Percentiles rank a stretch among this genome's conserved stretches.
phyloP scores from a whole-genome alignment of 2,329 filamentous ascomycete species.

The Xenosphaeropsis pyriputrescens region DNA sequence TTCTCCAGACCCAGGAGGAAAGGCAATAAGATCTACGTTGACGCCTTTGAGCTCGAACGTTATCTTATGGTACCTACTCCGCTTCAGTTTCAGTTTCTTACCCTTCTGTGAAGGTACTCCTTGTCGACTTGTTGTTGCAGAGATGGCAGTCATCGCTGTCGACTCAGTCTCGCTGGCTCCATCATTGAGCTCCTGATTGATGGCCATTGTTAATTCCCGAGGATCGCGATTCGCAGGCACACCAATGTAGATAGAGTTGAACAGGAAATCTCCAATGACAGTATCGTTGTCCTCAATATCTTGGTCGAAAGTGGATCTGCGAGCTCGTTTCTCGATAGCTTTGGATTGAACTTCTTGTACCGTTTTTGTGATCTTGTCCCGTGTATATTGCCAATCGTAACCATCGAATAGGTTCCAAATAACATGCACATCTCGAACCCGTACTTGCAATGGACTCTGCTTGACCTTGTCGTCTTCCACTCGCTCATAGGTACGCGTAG shows the following conservation, averaged over 20 bases:
- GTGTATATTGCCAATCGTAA: conserved; percentile 86
- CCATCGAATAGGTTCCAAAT: conserved; percentile 98
- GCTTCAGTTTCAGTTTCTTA: conserved; percentile 57
- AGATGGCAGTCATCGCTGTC: conserved; percentile 61
- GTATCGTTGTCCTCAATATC: conserved; percentile 69
- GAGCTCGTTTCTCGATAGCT: conserved; percentile 58
- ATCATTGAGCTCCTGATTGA: conserved; percentile 82
- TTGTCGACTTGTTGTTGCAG: conserved; percentile 38
- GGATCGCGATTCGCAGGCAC: conserved; percentile 80
- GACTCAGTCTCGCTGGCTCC: conserved; percentile 80
- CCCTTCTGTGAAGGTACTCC: conserved; percentile 20
- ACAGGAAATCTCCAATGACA: conserved; percentile 86
- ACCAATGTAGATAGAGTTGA: conserved; percentile 97
- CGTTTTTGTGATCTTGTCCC: conserved; percentile 73
- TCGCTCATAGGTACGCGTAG: conserved; percentile 57
- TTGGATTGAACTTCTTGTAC: conserved; percentile 78
- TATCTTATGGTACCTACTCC: conserved; percentile 88
- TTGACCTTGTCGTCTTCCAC: conserved; percentile 45
- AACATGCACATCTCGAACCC: conserved; percentile 73
- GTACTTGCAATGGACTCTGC: conserved; percentile 59
- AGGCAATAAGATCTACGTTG: conserved; percentile 67
- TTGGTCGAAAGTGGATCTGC: conserved; percentile 37
- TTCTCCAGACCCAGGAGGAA: conserved; percentile 62
- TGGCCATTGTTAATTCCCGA: conserved; percentile 63
- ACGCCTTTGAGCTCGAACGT: conserved; percentile 84